These are phyloP conservation scores for Bisporella sp. DNA, from an alignment of 2,329 filamentous ascomycete species.

Conservation along the genomic window DNA sequence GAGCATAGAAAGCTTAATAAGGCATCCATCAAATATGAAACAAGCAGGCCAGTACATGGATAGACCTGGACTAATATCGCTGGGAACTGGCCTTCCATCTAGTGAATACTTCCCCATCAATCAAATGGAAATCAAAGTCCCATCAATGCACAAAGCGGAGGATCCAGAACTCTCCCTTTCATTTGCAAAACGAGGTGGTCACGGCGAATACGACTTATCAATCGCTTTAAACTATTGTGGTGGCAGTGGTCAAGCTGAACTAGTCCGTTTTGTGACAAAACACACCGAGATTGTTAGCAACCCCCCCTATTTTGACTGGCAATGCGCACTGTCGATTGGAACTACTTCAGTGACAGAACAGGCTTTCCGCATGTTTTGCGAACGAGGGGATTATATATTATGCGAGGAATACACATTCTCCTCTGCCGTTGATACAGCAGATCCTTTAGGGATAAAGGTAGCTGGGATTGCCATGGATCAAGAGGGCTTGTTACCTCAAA, in stretches of 20 bases:
- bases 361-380: constrained; percentile 72
- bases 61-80: constrained; percentile 76
- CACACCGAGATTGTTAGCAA: constrained; percentile 87
- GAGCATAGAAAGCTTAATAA: constrained; percentile 52
- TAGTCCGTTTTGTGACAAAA: constrained; percentile 87
- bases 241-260: constrained; percentile 75
- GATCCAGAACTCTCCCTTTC: constrained; percentile 56
- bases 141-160: constrained; percentile 62
- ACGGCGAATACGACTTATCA: constrained; percentile 61
- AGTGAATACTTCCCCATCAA: constrained; percentile 91
- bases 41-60: constrained; percentile 72
- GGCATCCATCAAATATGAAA: constrained; percentile 70
- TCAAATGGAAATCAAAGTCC: constrained; percentile 67
- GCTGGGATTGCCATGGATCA: constrained; percentile 44
- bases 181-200: constrained; percentile 64
- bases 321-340: constrained; percentile 73
- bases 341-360: constrained; percentile 84
- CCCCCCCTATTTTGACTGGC: constrained; percentile 88
- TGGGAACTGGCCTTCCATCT: constrained; percentile 86
- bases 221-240: constrained; percentile 93
- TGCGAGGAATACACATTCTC: constrained; percentile 89
- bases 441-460: constrained; percentile 50
- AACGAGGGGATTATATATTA: constrained; percentile 68
- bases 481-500: constrained; percentile 54
- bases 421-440: constrained; percentile 60